Base-by-base conservation (phyloP, 2,329 filamentous ascomycete genomes). In the Clarireedia homoeocarpa region DNA sequence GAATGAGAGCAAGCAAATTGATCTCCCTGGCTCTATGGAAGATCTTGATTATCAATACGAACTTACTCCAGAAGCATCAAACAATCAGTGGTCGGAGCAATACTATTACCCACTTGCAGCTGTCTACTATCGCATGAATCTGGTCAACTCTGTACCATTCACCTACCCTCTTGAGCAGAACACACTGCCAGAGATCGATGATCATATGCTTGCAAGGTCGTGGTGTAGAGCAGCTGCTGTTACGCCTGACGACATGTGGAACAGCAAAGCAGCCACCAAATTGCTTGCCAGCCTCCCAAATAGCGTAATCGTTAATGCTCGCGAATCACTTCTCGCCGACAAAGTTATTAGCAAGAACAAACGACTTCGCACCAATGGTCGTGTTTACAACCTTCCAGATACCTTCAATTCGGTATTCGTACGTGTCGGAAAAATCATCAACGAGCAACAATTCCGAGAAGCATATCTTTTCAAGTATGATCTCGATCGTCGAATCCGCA, bases 221-320 rank as follows among this genome's bases (percentile, higher is more conserved):
- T 85, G 81, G 81, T 74, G 83, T 50, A 76, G 81, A 48, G 79
- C 82, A 1, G 71, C 83, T 2, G 83, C 80, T 57, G 74, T 77
- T 47, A 84, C 82, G 1, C 72, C 74, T 0, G 71, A 75, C 24
- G 70, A 72, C 23, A 73, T 70, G 59, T 86, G 74, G 65, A 77
- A 70, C 46, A 74, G 69, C 26, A 72, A 75, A 15, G 66, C 73
- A 15, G 75, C 83, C 44, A 74, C 74, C 47, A 67, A 72, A n/a
- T 79, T 77, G 59, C 76, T 85, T 10, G 51, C 40, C 7, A 40
- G 53, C 5, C 55, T 67, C 17, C 57, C 54, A 5, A 47, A 30
- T 20, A 17, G 26, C 15, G 36, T 60, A 6, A 47, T 65, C 4
- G 54, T 61, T 6, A 48, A 64, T 24, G 69, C 63, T 4, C 48